A percentile compares a stretch with the other conserved stretches of the same genome.
phyloP scores from a whole-genome alignment of 768 basidiomycete genomes.

The Naganishia onofrii region DNA sequence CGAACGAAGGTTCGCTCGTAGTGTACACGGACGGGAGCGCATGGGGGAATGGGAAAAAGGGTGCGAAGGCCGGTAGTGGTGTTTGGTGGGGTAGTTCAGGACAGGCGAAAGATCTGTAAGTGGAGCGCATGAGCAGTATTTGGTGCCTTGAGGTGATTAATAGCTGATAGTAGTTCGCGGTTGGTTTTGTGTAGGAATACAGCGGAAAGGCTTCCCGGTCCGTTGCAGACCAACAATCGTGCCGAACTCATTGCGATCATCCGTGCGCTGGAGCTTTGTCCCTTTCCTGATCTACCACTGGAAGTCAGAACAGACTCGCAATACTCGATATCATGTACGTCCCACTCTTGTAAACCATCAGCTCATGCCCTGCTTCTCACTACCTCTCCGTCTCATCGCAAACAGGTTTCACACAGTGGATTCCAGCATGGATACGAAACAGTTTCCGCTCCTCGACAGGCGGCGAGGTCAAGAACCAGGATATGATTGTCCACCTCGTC shows the following conservation, averaged over 20 bases:
- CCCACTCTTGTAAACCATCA: neutral
- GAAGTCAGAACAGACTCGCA: too few species aligned
- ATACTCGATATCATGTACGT: constrained; percentile 74
- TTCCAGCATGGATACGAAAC: constrained; percentile 63
- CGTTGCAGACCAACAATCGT: constrained; percentile 56
- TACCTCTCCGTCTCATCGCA: constrained; percentile 21
- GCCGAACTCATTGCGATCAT: constrained; percentile 87
- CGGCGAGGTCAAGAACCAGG: constrained; percentile 66
- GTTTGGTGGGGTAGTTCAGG: constrained; percentile 73
- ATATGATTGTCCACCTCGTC: constrained; percentile 69
- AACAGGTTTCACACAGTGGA: constrained; percentile 68
- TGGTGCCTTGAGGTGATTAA: neutral
- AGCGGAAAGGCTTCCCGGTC: constrained; percentile 59
- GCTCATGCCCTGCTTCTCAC: neutral
- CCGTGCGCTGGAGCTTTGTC: too few species aligned
- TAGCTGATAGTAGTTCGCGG: constrained; percentile 11
- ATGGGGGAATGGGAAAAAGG: constrained; percentile 69
- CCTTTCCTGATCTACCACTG: too few species aligned
- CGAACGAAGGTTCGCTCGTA: constrained; percentile 44
- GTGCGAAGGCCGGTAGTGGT: constrained; percentile 73
- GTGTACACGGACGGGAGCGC: constrained; percentile 89
- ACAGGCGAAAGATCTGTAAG: constrained; percentile 38
- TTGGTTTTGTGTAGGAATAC: constrained; percentile 62
- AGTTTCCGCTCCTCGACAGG: constrained; percentile 32
- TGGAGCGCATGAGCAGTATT: too few species aligned